phyloP scores from a whole-genome alignment of 305 asterid genomes.

The Fraxinus dipetala region DNA sequence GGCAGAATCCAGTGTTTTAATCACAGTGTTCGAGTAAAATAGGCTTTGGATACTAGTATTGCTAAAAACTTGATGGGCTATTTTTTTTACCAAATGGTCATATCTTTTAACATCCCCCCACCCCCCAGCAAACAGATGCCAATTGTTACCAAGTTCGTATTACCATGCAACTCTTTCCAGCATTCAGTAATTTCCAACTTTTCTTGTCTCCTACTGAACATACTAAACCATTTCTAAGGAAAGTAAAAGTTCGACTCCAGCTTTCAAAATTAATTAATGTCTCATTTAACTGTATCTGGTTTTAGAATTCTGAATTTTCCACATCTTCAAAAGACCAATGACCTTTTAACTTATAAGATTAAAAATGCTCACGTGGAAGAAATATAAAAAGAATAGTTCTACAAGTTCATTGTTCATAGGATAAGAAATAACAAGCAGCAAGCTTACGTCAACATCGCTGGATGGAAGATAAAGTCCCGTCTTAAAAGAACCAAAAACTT shows the following conservation, averaged over 20 bases:
- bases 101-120: neutral
- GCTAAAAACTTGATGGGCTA: neutral
- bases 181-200: neutral
- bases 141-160: neutral
- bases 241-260: neutral
- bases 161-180: neutral
- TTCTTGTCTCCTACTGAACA: neutral
- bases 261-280: neutral
- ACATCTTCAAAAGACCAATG: neutral
- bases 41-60: neutral
- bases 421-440: neutral
- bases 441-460: slow-evolving; percentile 89
- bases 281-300: neutral
- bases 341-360: neutral
- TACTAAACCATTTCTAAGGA: neutral
- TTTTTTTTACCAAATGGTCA: neutral
- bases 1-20: neutral
- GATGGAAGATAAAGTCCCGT: slow-evolving; percentile 97
- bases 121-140: neutral
- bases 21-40: neutral
- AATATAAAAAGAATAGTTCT: neutral
- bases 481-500: slow-evolving; percentile 91
- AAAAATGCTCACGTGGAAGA: neutral
- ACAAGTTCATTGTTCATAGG: neutral
- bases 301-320: neutral